Evolutionary conservation across 129 eudicot species (phyloP), one percentile per base, ranked within the genome.

Genomic region (Flaveria linearis): DNA sequence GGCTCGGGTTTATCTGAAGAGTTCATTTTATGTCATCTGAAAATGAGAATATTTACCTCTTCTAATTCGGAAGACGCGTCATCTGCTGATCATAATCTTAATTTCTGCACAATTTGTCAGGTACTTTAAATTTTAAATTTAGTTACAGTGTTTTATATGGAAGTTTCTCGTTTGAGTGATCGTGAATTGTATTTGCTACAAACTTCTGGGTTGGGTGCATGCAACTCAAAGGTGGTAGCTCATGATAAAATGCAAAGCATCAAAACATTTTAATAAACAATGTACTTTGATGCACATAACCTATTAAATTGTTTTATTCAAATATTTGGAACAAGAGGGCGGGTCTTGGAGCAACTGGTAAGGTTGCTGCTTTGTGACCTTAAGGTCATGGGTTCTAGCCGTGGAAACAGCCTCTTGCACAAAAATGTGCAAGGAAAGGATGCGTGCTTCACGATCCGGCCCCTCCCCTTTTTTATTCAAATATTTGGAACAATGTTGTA

Each of bases 61-160:
- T 71, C 71, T 64, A 63, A 83, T 69, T 65, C 67, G 49, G 85
- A 80, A 80, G 92, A 75, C 11, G 64, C 63, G 64, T 36, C 87
- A 50, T 69, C 77, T 69, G 45, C 23, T 13, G 85, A 89, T 79
- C 96, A 81, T 76, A 81, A 81, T 65, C 68, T 69, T 57, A 82
- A 82, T 68, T 82, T 84, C 52, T 95, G 99, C 71, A 91, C 87
- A 65, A 80, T 95, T 75, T 95, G 99, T 82, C 93, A 87, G 96
- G 96, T 86, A 85, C 39, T 57, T 39, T 30, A 26, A 22, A 12
- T 53, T 14, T 50, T 4, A 52, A 20, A 36, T 50, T 50, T 36
- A 17, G 9, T 49, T 14, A 30, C 30, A 10, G 8, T 62, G 1
- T 63, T 63, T 14, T 65, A 20, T 13, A 28, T 64, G 52, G 25